A percentile compares a stretch with the other conserved stretches of the same genome.
phyloP scores from a whole-genome alignment of 148 eudicot genomes.

The Talinum fruticosum region DNA sequence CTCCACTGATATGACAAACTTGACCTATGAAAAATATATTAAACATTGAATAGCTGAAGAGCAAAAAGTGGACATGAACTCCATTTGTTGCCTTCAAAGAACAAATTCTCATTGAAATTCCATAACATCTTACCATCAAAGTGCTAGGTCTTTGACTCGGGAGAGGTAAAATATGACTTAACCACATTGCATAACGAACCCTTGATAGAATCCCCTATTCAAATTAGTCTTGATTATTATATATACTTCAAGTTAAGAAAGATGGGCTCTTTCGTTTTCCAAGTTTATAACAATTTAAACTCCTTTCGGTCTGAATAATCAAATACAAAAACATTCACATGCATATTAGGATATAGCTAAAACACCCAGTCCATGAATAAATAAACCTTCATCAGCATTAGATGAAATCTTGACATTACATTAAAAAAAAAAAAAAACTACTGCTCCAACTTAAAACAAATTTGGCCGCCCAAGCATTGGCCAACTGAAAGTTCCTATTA shows the following conservation, averaged over 20 bases:
- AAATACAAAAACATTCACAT: not conserved
- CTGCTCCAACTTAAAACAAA: too few species aligned
- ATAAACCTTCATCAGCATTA: not conserved
- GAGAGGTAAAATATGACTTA: constrained; percentile 1
- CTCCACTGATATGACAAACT: too few species aligned
- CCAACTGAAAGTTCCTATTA: too few species aligned
- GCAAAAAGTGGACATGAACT: constrained; percentile 1
- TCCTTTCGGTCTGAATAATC: not conserved
- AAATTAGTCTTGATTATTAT: not conserved
- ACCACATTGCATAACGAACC: not conserved
- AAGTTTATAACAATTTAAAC: not conserved
- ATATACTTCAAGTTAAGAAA: not conserved
- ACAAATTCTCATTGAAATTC: too few species aligned
- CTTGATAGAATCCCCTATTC: not conserved
- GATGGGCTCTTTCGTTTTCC: not conserved
- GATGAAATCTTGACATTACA: not conserved
- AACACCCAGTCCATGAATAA: not conserved
- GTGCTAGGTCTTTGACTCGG: not conserved
- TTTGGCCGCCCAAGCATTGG: too few species aligned
- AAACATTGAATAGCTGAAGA: not conserved
- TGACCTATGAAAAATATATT: not conserved
- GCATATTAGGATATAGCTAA: not conserved
- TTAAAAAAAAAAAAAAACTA: too few species aligned
- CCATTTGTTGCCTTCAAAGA: not conserved
- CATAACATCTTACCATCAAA: not conserved